phyloP scores from a whole-genome alignment of 2,329 filamentous ascomycete species.

The Colletotrichum musae region DNA sequence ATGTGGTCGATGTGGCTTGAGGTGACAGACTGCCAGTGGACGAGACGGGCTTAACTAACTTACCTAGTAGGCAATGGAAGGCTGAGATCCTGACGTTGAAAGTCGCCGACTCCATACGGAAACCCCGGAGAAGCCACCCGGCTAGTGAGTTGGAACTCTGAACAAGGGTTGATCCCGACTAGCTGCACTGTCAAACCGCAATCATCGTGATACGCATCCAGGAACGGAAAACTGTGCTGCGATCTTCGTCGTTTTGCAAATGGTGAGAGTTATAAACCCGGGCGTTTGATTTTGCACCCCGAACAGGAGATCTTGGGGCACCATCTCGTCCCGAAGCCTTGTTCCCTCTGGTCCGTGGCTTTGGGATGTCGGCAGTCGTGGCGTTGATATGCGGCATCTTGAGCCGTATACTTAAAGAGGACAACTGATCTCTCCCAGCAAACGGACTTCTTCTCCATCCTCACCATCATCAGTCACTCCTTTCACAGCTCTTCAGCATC shows the following conservation, averaged over 20 bases:
- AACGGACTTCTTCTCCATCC: conserved; percentile 1
- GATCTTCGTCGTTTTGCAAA: conserved; percentile 16
- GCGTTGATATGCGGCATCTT: neutral
- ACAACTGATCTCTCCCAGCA: neutral
- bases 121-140: conserved; percentile 8
- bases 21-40: neutral
- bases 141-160: neutral
- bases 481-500: conserved; percentile 17
- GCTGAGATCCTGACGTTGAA: conserved; percentile 2
- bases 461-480: conserved; percentile 37
- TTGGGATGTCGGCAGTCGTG: neutral
- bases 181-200: conserved; percentile 3
- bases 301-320: conserved; percentile 9
- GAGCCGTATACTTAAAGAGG: conserved; percentile 24
- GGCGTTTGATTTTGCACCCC: neutral
- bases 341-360: neutral
- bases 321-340: neutral
- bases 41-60: neutral
- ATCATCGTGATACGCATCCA: conserved; percentile 18
- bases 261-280: conserved; percentile 1
- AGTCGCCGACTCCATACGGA: neutral
- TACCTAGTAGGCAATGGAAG: neutral
- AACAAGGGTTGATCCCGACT: neutral
- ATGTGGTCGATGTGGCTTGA: neutral
- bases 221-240: neutral